These are phyloP conservation scores for Dryas integrifolia DNA, from an alignment of 331 rosid genomes.

Conservation along the genomic window DNA sequence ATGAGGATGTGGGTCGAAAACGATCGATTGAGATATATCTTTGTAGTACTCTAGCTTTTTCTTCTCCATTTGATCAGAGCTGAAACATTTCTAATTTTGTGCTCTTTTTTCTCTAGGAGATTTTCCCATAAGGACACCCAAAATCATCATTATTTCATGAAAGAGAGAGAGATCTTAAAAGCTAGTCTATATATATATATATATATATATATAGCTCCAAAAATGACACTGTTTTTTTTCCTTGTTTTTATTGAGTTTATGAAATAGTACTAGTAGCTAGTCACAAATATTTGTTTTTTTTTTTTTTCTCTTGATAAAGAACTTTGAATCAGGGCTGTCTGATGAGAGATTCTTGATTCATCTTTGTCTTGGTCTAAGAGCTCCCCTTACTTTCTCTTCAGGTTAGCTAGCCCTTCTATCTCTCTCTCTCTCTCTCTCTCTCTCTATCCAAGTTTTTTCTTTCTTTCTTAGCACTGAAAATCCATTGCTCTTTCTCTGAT, in stretches of 20 bases:
- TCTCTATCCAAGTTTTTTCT: conserved; percentile 6
- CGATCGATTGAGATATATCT: no score
- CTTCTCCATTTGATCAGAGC: no score
- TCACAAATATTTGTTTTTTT: background rate
- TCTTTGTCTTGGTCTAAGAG: conserved; percentile 34
- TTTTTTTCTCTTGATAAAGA: background rate
- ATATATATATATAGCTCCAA: background rate
- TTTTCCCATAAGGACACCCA: background rate
- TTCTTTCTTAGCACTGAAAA: conserved; percentile 31
- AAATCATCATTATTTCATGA: background rate
- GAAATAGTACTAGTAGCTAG: background rate
- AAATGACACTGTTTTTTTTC: background rate
- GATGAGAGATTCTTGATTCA: conserved; percentile 38
- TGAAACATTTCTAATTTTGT: conserved; percentile 23
- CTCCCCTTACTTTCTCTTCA: conserved; percentile 42
- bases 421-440: background rate
- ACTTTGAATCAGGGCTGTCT: conserved; percentile 21
- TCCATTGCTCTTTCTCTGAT: conserved; percentile 30
- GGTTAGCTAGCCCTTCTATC: conserved; percentile 12
- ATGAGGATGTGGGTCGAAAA: background rate
- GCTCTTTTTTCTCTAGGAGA: background rate
- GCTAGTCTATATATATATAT: background rate
- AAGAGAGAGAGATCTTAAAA: no score
- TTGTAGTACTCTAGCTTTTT: no score
- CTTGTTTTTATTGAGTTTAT: background rate